A percentile compares a stretch with the other conserved stretches of the same genome.
Conservation (phyloP, 108 stramenopile species). For the Cyclotella kingstonii region DNA sequence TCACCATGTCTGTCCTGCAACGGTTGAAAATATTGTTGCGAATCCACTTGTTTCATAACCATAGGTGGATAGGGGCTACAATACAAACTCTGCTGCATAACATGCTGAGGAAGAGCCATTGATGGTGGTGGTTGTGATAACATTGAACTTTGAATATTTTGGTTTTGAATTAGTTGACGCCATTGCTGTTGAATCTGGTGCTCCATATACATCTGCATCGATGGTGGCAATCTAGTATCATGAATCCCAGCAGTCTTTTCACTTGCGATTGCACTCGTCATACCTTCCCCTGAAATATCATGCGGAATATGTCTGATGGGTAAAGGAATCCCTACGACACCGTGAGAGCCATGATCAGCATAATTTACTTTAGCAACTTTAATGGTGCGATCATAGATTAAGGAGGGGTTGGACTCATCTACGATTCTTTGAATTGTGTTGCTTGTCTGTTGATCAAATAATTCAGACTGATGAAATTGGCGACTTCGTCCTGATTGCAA, state of each 20-base stretch:
- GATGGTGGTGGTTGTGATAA: conserved; percentile 26
- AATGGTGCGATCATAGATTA: conserved; percentile 37
- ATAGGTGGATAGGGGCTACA: conserved; percentile 20
- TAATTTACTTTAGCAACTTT: conserved; percentile 60
- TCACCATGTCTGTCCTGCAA: background rate
- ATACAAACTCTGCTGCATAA: background rate
- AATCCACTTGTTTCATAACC: conserved; percentile 18
- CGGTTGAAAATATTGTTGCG: conserved; percentile 23
- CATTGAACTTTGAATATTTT: conserved; percentile 25
- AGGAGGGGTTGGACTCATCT: conserved; percentile 21
- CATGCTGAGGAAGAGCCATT: background rate
- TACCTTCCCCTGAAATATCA: background rate
- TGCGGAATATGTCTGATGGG: background rate
- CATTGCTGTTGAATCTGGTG: conserved; percentile 28
- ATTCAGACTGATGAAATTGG: conserved; percentile 1
- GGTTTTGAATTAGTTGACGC: conserved; percentile 10
- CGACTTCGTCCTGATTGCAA: background rate
- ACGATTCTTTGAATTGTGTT: background rate
- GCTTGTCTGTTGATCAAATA: conserved; percentile 6
- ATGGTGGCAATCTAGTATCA: no score
- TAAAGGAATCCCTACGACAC: conserved; percentile 17
- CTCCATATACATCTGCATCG: conserved; percentile 36
- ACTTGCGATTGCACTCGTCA: background rate
- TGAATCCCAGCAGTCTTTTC: background rate
- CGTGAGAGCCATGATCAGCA: conserved; percentile 56